phyloP scores from a whole-genome alignment of 768 basidiomycete genomes.

The Trametes cubensis region DNA sequence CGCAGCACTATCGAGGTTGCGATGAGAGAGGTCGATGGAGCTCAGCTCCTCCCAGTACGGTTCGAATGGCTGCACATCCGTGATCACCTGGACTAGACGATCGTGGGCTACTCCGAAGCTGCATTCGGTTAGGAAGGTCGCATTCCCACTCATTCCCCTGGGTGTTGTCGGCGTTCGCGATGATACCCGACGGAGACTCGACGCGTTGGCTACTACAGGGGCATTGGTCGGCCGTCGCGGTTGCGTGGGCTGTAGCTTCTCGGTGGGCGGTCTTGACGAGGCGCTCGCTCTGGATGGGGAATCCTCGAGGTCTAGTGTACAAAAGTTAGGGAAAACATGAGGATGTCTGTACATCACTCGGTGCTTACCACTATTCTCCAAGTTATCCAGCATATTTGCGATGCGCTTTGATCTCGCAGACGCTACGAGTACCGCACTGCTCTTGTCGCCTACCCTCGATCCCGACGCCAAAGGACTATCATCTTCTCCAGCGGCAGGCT shows the following conservation, averaged over 20 bases:
- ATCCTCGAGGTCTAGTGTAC: constrained; percentile 36
- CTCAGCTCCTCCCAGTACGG: constrained; percentile 88
- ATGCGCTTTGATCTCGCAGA: constrained; percentile 82
- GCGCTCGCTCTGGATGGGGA: constrained; percentile 60
- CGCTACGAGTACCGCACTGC: constrained; percentile 42
- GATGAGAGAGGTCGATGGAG: constrained; percentile 72
- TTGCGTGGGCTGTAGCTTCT: constrained; percentile 51
- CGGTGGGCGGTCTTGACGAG: constrained; percentile 44
- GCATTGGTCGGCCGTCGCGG: constrained; percentile 39
- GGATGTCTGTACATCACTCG: constrained; percentile 7
- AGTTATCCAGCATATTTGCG: constrained; percentile 72
- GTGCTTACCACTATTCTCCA: constrained; percentile 67
- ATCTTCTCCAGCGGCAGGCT: constrained; percentile 30
- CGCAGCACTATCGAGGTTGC: constrained; percentile 79
- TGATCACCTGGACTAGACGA: constrained; percentile 86
- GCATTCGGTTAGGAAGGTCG: constrained; percentile 90
- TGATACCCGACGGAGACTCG: constrained; percentile 36
- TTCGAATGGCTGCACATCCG: constrained; percentile 92
- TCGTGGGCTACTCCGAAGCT: constrained; percentile 96
- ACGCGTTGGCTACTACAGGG: neutral
- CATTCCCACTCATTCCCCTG: constrained; percentile 38
- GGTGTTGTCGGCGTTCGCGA: constrained; percentile 25
- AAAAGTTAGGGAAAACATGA: neutral
- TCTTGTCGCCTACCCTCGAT: constrained; percentile 13
- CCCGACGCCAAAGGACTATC: constrained; percentile 25